These are phyloP conservation scores for Rhizophagus clarus DNA, from an alignment of 192 early-diverging fungal genomes.

Conservation along the genomic window DNA sequence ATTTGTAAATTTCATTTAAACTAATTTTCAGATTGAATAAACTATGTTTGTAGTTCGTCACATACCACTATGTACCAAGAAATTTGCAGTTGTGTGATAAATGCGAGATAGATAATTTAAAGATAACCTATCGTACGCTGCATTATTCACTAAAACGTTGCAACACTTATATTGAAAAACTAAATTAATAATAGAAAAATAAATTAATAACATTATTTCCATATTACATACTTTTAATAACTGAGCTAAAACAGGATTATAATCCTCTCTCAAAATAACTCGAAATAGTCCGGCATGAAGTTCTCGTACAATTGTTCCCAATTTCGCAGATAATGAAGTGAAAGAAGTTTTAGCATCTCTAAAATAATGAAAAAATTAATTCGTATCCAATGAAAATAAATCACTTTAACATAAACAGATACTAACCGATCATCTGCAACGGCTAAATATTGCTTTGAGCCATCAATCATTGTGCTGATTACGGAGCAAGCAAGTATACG, in stretches of 20 bases:
- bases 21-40: no score
- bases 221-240: slow-evolving; percentile 39
- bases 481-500: slow-evolving; percentile 50
- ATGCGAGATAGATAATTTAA: slow-evolving; percentile 37
- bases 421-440: slow-evolving; percentile 54
- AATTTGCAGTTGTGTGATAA: slow-evolving; percentile 22
- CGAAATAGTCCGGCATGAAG: slow-evolving; percentile 41
- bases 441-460: slow-evolving; percentile 54
- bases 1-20: neutral
- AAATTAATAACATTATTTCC: neutral
- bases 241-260: slow-evolving; percentile 22
- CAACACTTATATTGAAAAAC: slow-evolving; percentile 24
- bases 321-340: slow-evolving; percentile 45
- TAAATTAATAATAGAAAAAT: neutral
- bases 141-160: slow-evolving; percentile 36
- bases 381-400: neutral
- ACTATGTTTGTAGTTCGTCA: neutral
- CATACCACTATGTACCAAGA: slow-evolving; percentile 26
- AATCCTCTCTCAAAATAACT: slow-evolving; percentile 36
- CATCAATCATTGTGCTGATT: slow-evolving; percentile 49
- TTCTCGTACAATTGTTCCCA: slow-evolving; percentile 43
- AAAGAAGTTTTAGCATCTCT: slow-evolving; percentile 49
- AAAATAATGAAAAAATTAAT: neutral
- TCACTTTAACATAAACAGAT: neutral
- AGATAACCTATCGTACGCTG: slow-evolving; percentile 43